Conservation (phyloP, 352 stramenopile species). For the Pythium monospermum region DNA sequence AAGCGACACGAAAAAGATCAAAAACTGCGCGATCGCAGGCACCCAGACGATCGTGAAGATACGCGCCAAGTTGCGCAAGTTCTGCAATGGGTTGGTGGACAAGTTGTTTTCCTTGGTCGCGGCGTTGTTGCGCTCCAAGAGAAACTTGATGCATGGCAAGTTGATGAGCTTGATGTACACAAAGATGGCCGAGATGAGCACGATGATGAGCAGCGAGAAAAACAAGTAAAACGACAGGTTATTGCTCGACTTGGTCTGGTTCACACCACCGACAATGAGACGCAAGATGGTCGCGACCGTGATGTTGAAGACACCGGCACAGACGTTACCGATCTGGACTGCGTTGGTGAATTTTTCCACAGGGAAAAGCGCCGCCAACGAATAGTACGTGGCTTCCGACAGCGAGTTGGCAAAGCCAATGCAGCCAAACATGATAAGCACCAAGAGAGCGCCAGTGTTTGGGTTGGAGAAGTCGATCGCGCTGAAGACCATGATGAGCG, state of each 20-base stretch:
- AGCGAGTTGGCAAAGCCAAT: constrained; percentile 54
- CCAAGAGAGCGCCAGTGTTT: constrained; percentile 41
- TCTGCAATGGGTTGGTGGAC: constrained; percentile 24
- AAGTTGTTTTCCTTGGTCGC: constrained; percentile 29
- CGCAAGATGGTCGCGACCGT: constrained; percentile 49
- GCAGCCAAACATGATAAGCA: constrained; percentile 49
- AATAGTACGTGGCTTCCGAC: constrained; percentile 56
- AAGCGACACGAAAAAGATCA: constrained; percentile 60
- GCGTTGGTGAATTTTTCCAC: constrained; percentile 64
- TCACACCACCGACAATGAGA: constrained; percentile 36
- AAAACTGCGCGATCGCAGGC: constrained; percentile 40
- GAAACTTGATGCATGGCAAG: constrained; percentile 42
- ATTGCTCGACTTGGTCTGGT: constrained; percentile 31
- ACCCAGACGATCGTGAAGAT: constrained; percentile 49
- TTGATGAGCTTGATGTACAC: constrained; percentile 35
- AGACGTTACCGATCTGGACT: constrained; percentile 60
- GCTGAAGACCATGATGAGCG: constrained; percentile 63
- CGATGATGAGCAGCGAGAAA: constrained; percentile 46
- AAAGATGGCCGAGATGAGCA: constrained; percentile 37
- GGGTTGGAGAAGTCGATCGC: constrained; percentile 39
- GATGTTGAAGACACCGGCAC: constrained; percentile 48
- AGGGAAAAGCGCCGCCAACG: constrained; percentile 51
- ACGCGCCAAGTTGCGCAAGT: constrained; percentile 34
- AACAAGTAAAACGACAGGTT: constrained; percentile 57
- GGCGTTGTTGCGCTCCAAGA: constrained; percentile 43